phyloP scores from a whole-genome alignment of 1,284 basidiomycete species.

The Tylopilus sp. region DNA sequence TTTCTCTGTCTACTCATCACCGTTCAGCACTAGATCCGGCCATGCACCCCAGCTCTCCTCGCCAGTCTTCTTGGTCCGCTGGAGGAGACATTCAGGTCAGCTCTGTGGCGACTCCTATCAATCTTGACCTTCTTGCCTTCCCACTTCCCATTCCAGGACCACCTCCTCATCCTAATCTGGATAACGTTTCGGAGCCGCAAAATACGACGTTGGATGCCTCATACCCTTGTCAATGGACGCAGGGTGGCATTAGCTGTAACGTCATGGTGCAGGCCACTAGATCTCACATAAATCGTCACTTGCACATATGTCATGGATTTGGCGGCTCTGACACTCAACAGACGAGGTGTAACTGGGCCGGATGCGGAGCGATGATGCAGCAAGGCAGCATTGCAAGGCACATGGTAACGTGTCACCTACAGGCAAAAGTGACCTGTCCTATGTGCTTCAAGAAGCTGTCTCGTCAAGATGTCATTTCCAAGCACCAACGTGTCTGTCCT shows the following conservation, averaged over 20 bases:
- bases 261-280: slow-evolving; percentile 26
- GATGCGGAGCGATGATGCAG: slow-evolving; percentile 26
- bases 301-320: slow-evolving; percentile 26
- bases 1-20: not conserved
- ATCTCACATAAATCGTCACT: slow-evolving; percentile 28
- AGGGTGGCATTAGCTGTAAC: slow-evolving; percentile 14
- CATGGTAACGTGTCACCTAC: slow-evolving; percentile 30
- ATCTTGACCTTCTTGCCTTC: not conserved
- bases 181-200: not conserved
- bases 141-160: not conserved
- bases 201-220: slow-evolving; percentile 2
- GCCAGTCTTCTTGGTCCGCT: slow-evolving; percentile 2
- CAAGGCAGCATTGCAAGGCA: slow-evolving; percentile 34
- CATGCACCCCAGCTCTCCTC: not conserved
- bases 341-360: slow-evolving; percentile 21
- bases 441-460: slow-evolving; percentile 32
- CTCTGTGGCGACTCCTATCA: not conserved
- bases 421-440: slow-evolving; percentile 31
- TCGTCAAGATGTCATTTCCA: slow-evolving; percentile 29
- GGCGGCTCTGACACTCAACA: slow-evolving; percentile 25
- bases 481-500: slow-evolving; percentile 30
- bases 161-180: not conserved
- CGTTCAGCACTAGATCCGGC: not conserved
- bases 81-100: not conserved
- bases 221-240: slow-evolving; percentile 25